Base-by-base conservation (phyloP, 495 filamentous ascomycete species). In the Xylaria scruposa region DNA sequence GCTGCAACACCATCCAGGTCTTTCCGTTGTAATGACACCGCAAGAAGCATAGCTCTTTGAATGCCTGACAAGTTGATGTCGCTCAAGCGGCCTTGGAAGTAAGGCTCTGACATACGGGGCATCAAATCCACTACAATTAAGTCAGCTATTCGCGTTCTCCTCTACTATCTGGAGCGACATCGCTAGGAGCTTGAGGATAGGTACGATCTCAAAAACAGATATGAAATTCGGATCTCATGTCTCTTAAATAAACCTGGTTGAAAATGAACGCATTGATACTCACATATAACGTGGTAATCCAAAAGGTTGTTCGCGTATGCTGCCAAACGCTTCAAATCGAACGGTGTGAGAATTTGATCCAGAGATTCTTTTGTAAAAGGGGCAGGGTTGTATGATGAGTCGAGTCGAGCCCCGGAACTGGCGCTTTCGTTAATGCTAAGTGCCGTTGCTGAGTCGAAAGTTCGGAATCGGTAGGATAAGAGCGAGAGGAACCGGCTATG, bases 231-330 rank as follows among this genome's bases (percentile, higher is more conserved):
- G 0, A 6, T 6, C 12, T 2, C 24, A 26, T n/a, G 26, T 53
- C 12, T 21, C 13, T 13, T 26, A 1, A 54, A 56, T 4, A 42
- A 17, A 8, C 3, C 0, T 8, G 17, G 0, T 6, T 36, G 10
- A 19, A 7, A 31, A n/a, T 13, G 0, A 53, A 21, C 15, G 12
- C n/a, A 31, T 29, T 1, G 26, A 7, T 51, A 71, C 70, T 71
- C n/a, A 71, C 70, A 60, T 67, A 99, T 96, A 74, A 97, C 95
- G 79, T 97, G 97, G 83, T 98, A 97, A 78, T 99, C 97, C 21
- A 99, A 87, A 81, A 98, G 91, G 78, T 97, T 97, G 81, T 96
- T 97, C 13, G 96, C 93, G 77, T 98, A 99, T 70, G 91, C 93
- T 77, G 98, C 95, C 38, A 98, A 85, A 40, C 97, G 90, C 82